A percentile compares a stretch with the other conserved stretches of the same genome.
phyloP scores from a whole-genome alignment of 345 rosid genomes.

The Citrus mangshanensis region DNA sequence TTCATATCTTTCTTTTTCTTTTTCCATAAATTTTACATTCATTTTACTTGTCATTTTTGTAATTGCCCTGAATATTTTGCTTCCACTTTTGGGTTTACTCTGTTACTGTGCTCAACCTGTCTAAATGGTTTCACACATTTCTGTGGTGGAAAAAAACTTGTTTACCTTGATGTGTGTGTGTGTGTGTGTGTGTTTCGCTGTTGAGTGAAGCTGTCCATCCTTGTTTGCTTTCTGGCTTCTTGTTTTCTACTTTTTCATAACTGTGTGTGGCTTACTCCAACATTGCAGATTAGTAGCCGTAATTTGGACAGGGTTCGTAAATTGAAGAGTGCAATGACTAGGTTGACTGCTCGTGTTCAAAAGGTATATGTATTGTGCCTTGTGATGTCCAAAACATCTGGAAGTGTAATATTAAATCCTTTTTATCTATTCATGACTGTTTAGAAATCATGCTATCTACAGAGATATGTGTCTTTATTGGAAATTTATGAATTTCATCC shows the following conservation, averaged over 20 bases:
- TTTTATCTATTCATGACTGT: neutral
- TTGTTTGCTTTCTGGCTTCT: neutral
- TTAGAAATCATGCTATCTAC: neutral
- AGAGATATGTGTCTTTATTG: neutral
- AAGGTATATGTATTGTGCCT: slow-evolving; percentile 42
- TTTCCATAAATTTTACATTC: neutral
- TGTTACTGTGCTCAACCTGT: neutral
- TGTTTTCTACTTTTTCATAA: neutral
- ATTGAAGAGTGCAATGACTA: slow-evolving; percentile 95
- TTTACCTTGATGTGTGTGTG: neutral
- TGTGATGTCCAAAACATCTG: slow-evolving; percentile 5
- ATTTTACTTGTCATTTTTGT: neutral
- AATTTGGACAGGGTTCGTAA: slow-evolving; percentile 95
- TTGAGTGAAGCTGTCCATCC: neutral
- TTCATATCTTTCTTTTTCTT: neutral
- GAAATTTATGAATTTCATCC: slow-evolving; percentile 3
- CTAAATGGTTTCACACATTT: neutral
- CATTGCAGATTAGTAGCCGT: slow-evolving; percentile 86
- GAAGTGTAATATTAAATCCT: neutral
- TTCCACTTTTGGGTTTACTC: neutral
- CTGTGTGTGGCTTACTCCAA: neutral
- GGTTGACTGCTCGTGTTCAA: slow-evolving; percentile 92
- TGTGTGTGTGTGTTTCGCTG: neutral
- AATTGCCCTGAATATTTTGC: neutral
- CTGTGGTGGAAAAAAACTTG: neutral